Evolutionary conservation across 768 basidiomycete species (phyloP).

Genomic region (Psilocybe tampanensis): DNA sequence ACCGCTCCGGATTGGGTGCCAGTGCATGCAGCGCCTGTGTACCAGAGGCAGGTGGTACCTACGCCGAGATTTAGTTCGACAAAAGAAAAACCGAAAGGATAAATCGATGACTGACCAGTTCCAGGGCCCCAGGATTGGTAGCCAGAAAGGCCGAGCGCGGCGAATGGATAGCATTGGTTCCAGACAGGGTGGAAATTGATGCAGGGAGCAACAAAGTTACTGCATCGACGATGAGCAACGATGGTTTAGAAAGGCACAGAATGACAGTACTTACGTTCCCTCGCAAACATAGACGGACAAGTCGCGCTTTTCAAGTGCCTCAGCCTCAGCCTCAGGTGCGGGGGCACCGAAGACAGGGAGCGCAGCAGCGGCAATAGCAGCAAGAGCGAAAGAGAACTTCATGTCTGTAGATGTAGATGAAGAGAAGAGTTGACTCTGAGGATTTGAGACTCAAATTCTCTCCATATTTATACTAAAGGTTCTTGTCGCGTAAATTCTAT

Average conservation of each 20-base stretch:
- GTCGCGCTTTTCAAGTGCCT: not conserved
- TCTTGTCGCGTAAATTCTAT: too few species aligned
- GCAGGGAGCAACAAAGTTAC: not conserved
- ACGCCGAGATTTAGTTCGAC: too few species aligned
- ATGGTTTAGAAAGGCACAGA: not conserved
- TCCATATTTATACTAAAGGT: too few species aligned
- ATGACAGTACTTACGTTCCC: not conserved
- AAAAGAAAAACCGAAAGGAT: too few species aligned
- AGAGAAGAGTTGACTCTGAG: too few species aligned
- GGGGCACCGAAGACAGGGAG: not conserved
- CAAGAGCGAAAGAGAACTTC: not conserved
- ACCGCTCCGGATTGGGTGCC: not conserved
- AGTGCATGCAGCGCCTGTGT: not conserved
- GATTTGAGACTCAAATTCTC: too few species aligned
- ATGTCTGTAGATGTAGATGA: not conserved
- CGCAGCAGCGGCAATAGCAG: not conserved
- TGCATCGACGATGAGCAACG: not conserved
- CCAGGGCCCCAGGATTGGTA: not conserved
- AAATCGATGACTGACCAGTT: not conserved
- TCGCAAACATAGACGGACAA: not conserved
- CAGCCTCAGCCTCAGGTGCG: not conserved
- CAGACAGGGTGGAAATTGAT: not conserved
- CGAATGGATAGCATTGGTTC: not conserved
- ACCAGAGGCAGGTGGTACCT: conserved; percentile 1
- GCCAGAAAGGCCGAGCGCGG: not conserved